These are phyloP conservation scores for Tuber calosporum DNA, from an alignment of 495 filamentous ascomycete genomes.

Conservation along the genomic window DNA sequence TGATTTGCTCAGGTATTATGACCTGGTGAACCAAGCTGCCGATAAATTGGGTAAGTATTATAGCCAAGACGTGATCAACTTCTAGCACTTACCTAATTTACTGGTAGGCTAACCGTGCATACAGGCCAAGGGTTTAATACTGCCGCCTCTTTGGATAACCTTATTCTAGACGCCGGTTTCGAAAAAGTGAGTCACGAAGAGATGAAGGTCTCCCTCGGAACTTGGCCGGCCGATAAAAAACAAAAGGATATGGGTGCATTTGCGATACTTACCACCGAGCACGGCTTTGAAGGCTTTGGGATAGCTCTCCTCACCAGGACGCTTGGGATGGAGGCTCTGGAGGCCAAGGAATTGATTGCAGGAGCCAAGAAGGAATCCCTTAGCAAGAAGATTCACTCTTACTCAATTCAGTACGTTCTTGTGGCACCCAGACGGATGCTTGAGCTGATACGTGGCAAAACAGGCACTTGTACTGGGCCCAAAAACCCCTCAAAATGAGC, in stretches of 20 bases:
- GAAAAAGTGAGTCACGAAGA: slow-evolving; percentile 14
- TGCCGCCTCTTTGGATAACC: neutral
- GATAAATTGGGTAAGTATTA: slow-evolving; percentile 9
- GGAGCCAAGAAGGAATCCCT: slow-evolving; percentile 15
- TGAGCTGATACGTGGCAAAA: neutral
- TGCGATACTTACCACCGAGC: slow-evolving; percentile 14
- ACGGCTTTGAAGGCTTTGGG: slow-evolving; percentile 30
- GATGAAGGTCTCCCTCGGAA: slow-evolving; percentile 22
- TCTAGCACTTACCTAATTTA: slow-evolving; percentile 10
- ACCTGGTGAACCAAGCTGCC: slow-evolving; percentile 28
- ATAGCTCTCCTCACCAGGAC: slow-evolving; percentile 21
- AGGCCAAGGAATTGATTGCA: slow-evolving; percentile 10
- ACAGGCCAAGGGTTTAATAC: slow-evolving; percentile 19
- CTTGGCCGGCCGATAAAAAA: no score
- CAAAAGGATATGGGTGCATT: slow-evolving; percentile 28
- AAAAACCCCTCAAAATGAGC: slow-evolving; percentile 8
- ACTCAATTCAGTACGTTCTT: slow-evolving; percentile 23
- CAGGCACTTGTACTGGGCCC: slow-evolving; percentile 19
- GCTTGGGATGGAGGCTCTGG: slow-evolving; percentile 18
- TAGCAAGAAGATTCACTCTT: slow-evolving; percentile 26
- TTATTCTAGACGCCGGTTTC: slow-evolving; percentile 20
- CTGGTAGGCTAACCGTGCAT: neutral
- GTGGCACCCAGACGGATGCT: neutral
- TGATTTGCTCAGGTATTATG: slow-evolving; percentile 18
- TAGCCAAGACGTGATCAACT: slow-evolving; percentile 10